Percentiles rank a stretch among this genome's conserved stretches.
Evolutionary conservation across 352 stramenopile species (phyloP).

Genomic region (Phytophthora sansomeana): DNA sequence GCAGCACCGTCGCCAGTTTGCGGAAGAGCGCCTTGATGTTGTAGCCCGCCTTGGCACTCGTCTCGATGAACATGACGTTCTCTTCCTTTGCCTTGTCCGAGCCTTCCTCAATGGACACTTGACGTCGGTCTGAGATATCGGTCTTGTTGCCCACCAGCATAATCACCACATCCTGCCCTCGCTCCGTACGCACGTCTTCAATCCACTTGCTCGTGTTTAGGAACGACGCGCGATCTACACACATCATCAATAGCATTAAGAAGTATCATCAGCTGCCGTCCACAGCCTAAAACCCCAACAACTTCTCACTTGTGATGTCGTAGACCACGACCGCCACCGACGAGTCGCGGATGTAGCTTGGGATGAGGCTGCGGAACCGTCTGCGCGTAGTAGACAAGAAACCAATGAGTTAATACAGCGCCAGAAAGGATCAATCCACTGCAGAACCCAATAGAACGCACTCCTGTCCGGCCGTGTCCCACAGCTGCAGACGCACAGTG

Average conservation of each 20-base stretch:
- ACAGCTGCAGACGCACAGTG: constrained; percentile 98
- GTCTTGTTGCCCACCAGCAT: constrained; percentile 99
- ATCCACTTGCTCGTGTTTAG: constrained; percentile 99
- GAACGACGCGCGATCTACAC: constrained; percentile 95
- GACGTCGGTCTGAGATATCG: constrained; percentile 97
- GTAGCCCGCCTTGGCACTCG: constrained; percentile 97
- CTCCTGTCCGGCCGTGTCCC: constrained; percentile 99
- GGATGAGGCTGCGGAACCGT: constrained; percentile 95
- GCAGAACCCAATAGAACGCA: constrained; percentile 34
- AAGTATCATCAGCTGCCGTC: constrained; percentile 1
- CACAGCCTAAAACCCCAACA: neutral
- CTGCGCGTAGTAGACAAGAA: constrained; percentile 35
- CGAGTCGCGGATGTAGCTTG: constrained; percentile 98
- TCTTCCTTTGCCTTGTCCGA: constrained; percentile 98
- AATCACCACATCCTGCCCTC: constrained; percentile 99
- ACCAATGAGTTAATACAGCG: constrained; percentile 6
- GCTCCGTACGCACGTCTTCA: constrained; percentile 98
- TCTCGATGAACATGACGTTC: constrained; percentile 99
- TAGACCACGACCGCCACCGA: constrained; percentile 99
- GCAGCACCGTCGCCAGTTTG: constrained; percentile 98
- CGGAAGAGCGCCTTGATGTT: constrained; percentile 99
- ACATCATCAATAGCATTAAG: constrained; percentile 9
- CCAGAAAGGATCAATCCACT: neutral
- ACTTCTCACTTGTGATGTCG: constrained; percentile 96
- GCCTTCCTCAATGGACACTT: constrained; percentile 98